Conservation (phyloP, 2,329 filamentous ascomycete species). For the Aspergillus intermedius region DNA sequence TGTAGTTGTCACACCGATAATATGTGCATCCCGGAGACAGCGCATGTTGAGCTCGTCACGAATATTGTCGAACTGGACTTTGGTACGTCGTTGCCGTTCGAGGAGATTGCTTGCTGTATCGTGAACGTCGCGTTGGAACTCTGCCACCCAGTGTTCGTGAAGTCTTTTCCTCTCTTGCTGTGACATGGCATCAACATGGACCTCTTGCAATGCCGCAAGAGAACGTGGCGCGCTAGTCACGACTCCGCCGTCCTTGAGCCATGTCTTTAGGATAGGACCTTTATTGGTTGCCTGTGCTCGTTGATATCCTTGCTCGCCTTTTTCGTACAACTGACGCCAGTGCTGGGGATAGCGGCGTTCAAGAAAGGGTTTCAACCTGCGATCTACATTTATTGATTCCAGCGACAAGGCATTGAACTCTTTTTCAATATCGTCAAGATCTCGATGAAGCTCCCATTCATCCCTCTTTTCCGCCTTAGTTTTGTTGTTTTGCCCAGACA, state of each 20-base stretch:
- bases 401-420: conserved; percentile 8
- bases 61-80: conserved; percentile 11
- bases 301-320: conserved; percentile 16
- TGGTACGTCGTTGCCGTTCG: conserved; percentile 5
- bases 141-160: conserved; percentile 23
- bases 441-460: conserved; percentile 5
- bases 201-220: conserved; percentile 5
- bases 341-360: conserved; percentile 6
- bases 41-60: conserved; percentile 22
- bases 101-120: conserved; percentile 4
- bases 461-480: conserved; percentile 21
- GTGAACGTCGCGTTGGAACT: conserved; percentile 1
- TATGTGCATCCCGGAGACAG: conserved; percentile 34
- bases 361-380: conserved; percentile 13
- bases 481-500: conserved; percentile 31
- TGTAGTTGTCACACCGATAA: conserved; percentile 51
- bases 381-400: conserved; percentile 1
- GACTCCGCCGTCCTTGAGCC: conserved; percentile 13
- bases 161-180: conserved; percentile 18
- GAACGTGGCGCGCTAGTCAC: conserved; percentile 2
- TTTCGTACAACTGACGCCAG: conserved; percentile 13
- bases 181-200: conserved; percentile 15
- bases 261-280: conserved; percentile 9
- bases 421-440: conserved; percentile 9
- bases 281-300: conserved; percentile 3